phyloP scores from a whole-genome alignment of 2,329 filamentous ascomycete species.

The Penicillium sp. region DNA sequence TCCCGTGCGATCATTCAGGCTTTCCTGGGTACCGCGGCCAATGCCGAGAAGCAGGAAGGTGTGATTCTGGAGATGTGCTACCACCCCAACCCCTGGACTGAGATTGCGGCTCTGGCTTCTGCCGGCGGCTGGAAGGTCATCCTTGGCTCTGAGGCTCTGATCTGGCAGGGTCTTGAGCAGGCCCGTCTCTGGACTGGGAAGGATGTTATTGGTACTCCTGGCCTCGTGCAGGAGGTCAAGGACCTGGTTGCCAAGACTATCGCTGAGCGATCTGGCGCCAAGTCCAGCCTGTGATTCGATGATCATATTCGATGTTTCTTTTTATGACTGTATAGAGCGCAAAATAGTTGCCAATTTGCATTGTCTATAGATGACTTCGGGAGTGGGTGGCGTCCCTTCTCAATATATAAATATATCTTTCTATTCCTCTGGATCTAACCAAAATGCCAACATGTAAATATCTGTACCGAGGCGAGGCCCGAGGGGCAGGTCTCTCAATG shows the following conservation, averaged over 20 bases:
- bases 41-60: slow-evolving; percentile 55
- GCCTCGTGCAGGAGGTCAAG: slow-evolving; percentile 58
- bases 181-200: slow-evolving; percentile 64
- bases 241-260: slow-evolving; percentile 51
- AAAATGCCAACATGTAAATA: neutral
- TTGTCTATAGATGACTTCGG: slow-evolving; percentile 13
- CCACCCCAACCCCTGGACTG: slow-evolving; percentile 70
- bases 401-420: slow-evolving; percentile 9
- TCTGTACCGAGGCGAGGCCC: neutral
- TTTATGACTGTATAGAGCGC: slow-evolving; percentile 26
- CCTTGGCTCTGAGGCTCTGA: slow-evolving; percentile 73
- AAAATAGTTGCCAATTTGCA: slow-evolving; percentile 26
- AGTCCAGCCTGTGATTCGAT: slow-evolving; percentile 29
- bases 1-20: slow-evolving; percentile 56
- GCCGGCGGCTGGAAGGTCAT: slow-evolving; percentile 71
- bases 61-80: slow-evolving; percentile 83
- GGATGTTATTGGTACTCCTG: slow-evolving; percentile 59
- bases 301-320: slow-evolving; percentile 7
- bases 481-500: no score
- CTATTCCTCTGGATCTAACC: neutral
- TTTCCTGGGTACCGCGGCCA: slow-evolving; percentile 34
- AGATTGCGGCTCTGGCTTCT: slow-evolving; percentile 63
- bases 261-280: slow-evolving; percentile 39
- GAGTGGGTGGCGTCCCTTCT: slow-evolving; percentile 14
- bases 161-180: slow-evolving; percentile 76